Conservation (phyloP, 352 stramenopile species). For the Globisporangium splendens region DNA sequence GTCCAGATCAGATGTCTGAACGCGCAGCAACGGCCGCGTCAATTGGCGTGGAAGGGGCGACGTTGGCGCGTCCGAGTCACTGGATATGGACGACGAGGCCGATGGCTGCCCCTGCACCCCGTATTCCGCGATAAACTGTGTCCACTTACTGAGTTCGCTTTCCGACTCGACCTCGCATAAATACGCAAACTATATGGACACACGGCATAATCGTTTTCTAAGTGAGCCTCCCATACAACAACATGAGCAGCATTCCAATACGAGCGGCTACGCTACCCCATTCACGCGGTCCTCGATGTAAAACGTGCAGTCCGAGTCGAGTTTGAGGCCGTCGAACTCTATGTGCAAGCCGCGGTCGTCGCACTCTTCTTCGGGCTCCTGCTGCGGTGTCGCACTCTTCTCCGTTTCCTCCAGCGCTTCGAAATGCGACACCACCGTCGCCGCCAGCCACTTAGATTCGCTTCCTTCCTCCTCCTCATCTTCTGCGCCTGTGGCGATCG, state of each 20-base stretch:
- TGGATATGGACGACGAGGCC: not conserved
- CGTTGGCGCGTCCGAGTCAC: slow-evolving; percentile 2
- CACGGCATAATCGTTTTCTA: too few species aligned
- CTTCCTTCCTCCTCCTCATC: not conserved
- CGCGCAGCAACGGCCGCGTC: slow-evolving; percentile 30
- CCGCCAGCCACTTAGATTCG: slow-evolving; percentile 15
- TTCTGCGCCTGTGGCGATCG: slow-evolving; percentile 24
- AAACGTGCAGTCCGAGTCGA: slow-evolving; percentile 33
- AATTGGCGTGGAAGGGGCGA: slow-evolving; percentile 19
- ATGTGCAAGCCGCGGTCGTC: slow-evolving; percentile 6
- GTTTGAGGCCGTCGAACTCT: slow-evolving; percentile 19
- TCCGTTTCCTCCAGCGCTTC: slow-evolving; percentile 31
- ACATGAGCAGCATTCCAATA: too few species aligned
- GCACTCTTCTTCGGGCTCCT: slow-evolving; percentile 4
- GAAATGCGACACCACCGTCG: slow-evolving; percentile 35
- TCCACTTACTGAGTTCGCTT: slow-evolving; percentile 9
- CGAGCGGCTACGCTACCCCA: slow-evolving; percentile 8
- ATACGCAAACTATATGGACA: slow-evolving; percentile 12
- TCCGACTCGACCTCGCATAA: slow-evolving; percentile 19
- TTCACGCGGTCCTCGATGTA: slow-evolving; percentile 41
- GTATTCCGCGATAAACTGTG: slow-evolving; percentile 2
- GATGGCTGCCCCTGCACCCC: not conserved
- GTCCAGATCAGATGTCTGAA: slow-evolving; percentile 37
- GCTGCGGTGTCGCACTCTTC: slow-evolving; percentile 7
- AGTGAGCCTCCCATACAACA: not conserved